These are phyloP conservation scores for Pestalotiopsis sp. DNA, from an alignment of 2,329 filamentous ascomycete genomes.

Conservation along the genomic window DNA sequence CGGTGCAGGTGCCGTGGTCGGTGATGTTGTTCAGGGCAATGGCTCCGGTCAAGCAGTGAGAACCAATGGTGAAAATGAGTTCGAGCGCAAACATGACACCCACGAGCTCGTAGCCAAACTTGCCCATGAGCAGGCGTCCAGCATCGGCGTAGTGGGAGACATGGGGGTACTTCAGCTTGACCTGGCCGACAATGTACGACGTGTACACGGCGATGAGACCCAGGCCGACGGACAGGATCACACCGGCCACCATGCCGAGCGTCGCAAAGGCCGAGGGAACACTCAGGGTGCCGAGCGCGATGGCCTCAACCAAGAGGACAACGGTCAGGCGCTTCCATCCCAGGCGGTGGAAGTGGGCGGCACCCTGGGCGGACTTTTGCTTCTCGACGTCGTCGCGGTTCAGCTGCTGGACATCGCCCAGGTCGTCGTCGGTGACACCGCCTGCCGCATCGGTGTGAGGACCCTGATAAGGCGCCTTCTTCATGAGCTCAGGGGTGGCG, in stretches of 20 bases:
- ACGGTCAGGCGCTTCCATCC: constrained; percentile 60
- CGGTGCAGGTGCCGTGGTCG: constrained; percentile 56
- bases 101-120: constrained; percentile 55
- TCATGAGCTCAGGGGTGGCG: not conserved
- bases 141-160: constrained; percentile 52
- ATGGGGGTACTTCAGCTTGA: constrained; percentile 33
- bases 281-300: constrained; percentile 55
- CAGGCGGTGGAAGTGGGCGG: constrained; percentile 53
- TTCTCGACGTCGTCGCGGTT: constrained; percentile 5
- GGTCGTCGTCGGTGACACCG: not conserved
- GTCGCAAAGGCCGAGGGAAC: constrained; percentile 54
- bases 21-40: constrained; percentile 65
- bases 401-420: not conserved
- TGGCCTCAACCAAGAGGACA: constrained; percentile 59
- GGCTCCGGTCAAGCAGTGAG: constrained; percentile 63
- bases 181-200: constrained; percentile 48
- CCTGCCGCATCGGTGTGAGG: constrained; percentile 3
- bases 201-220: constrained; percentile 52
- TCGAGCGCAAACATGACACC: constrained; percentile 57
- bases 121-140: constrained; percentile 56
- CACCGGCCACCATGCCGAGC: constrained; percentile 57
- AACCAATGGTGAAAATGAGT: constrained; percentile 64
- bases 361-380: constrained; percentile 40
- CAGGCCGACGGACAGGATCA: constrained; percentile 43
- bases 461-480: not conserved